Evolutionary conservation across 23 red algal genomes (phyloP).

Genomic region (Agarophyton chilense): DNA sequence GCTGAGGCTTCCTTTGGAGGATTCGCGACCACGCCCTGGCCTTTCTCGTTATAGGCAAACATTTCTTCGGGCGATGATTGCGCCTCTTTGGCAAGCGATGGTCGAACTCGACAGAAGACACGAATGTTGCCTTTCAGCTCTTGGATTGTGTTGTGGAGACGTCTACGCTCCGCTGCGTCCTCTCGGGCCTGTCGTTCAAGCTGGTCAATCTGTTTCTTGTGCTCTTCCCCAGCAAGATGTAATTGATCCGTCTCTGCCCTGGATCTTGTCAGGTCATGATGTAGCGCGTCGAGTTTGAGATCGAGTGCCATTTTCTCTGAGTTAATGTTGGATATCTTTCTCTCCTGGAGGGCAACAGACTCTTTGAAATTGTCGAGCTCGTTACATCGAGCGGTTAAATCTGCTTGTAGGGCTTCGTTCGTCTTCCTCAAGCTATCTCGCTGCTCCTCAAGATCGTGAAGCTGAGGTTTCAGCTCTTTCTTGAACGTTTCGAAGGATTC

Average conservation of each 20-base stretch:
- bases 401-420: background rate
- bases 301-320: conserved; percentile 53
- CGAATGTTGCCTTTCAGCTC: conserved; percentile 99
- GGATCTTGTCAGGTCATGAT: conserved; percentile 1
- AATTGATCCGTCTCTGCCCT: background rate
- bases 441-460: conserved; percentile 15
- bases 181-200: conserved; percentile 74
- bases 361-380: conserved; percentile 45
- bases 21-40: conserved; percentile 33
- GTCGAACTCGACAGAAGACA: conserved; percentile 97
- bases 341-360: conserved; percentile 45
- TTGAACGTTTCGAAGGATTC: background rate
- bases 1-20: background rate
- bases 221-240: background rate
- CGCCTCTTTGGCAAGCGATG: conserved; percentile 47
- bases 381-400: background rate
- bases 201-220: conserved; percentile 7
- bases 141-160: conserved; percentile 93
- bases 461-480: background rate
- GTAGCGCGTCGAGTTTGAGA: conserved; percentile 15
- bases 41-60: conserved; percentile 50
- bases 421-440: background rate
- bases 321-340: conserved; percentile 25
- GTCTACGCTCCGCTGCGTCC: conserved; percentile 65
- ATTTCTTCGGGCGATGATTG: background rate